A percentile compares a stretch with the other conserved stretches of the same genome.
These are phyloP conservation scores for Fusarium agapanthi DNA, from an alignment of 2,329 filamentous ascomycete species.

Conservation along the genomic window DNA sequence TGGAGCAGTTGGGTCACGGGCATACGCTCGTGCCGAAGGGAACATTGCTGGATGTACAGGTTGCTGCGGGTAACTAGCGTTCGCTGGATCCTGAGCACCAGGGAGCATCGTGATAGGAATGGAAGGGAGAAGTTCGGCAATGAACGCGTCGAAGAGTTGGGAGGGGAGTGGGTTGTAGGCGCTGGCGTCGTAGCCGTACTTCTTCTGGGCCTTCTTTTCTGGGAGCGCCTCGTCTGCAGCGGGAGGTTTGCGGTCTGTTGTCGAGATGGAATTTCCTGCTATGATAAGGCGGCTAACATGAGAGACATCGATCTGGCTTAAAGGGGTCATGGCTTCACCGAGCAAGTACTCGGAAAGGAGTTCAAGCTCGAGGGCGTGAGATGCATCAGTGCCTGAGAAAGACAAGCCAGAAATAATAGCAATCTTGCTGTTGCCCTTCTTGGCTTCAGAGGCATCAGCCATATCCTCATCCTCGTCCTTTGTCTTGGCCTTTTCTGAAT, in stretches of 20 bases:
- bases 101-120: constrained; percentile 91
- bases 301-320: constrained; percentile 66
- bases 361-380: constrained; percentile 77
- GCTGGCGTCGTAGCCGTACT: constrained; percentile 93
- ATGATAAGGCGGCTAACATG: constrained; percentile 87
- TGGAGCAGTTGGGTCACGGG: constrained; percentile 54
- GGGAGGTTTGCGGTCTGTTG: constrained; percentile 55
- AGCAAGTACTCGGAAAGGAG: constrained; percentile 88
- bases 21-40: constrained; percentile 76
- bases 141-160: constrained; percentile 82
- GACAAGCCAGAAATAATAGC: constrained; percentile 89
- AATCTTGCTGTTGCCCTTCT: constrained; percentile 66
- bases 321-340: constrained; percentile 75
- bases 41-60: constrained; percentile 94
- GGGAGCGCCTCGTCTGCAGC: constrained; percentile 47
- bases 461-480: constrained; percentile 67
- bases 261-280: constrained; percentile 89
- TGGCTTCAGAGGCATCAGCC: constrained; percentile 51
- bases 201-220: constrained; percentile 69
- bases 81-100: constrained; percentile 85
- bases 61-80: constrained; percentile 89
- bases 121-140: constrained; percentile 81
- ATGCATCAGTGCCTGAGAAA: constrained; percentile 77
- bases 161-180: constrained; percentile 89
- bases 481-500: constrained; percentile 47